Evolutionary conservation across 495 filamentous ascomycete genomes (phyloP).

Genomic region (Tuber umbilicatum): DNA sequence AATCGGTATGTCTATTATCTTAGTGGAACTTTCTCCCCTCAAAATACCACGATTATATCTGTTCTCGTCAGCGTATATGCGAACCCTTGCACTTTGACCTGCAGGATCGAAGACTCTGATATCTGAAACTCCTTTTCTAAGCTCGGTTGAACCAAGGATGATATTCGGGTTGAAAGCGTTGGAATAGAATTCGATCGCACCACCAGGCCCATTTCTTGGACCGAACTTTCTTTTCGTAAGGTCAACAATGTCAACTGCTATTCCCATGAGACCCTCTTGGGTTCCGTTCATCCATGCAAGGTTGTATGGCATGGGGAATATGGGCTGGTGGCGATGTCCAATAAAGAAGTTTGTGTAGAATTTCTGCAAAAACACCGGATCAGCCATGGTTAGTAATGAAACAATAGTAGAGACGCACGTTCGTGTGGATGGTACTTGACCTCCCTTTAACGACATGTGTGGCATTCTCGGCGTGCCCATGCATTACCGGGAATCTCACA

Average conservation of each 20-base stretch:
- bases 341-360: constrained; percentile 86
- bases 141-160: constrained; percentile 15
- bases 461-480: not conserved
- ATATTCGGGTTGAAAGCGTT: constrained; percentile 8
- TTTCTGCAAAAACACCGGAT: not conserved
- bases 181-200: constrained; percentile 9
- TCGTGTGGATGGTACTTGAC: not conserved
- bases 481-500: not conserved
- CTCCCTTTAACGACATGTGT: not conserved
- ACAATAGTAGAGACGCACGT: not conserved
- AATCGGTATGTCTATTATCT: constrained; percentile 17
- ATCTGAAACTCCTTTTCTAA: constrained; percentile 1
- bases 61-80: constrained; percentile 11
- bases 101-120: constrained; percentile 10
- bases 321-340: constrained; percentile 59
- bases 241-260: not conserved
- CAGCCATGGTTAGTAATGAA: too few relatives aligned
- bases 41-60: not conserved
- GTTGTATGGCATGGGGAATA: constrained; percentile 79
- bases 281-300: constrained; percentile 53
- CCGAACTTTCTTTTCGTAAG: not conserved
- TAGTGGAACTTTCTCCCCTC: not conserved
- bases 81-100: constrained; percentile 3
- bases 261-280: not conserved
- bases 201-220: constrained; percentile 4